phyloP scores from a whole-genome alignment of 2,329 filamentous ascomycete species.

The Ascochyta fabae region DNA sequence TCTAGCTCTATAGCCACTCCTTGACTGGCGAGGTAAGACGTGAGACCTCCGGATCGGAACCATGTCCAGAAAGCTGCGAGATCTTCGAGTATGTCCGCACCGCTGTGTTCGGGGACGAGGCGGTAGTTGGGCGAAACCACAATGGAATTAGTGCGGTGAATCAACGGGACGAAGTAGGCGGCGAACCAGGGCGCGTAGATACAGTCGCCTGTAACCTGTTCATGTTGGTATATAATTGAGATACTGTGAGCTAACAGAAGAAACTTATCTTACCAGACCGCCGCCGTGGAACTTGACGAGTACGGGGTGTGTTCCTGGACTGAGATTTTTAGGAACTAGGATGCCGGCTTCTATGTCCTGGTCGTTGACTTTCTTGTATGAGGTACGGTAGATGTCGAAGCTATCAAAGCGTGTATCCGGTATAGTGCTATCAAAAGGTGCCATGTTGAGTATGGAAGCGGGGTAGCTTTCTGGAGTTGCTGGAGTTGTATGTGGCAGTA shows the following conservation, averaged over 20 bases:
- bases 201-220: constrained; percentile 29
- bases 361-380: constrained; percentile 51
- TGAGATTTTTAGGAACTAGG: constrained; percentile 48
- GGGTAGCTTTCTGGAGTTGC: no score
- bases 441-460: constrained; percentile 9
- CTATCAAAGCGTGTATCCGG: constrained; percentile 42
- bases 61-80: constrained; percentile 58
- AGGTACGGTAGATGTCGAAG: constrained; percentile 50
- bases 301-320: constrained; percentile 47
- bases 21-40: constrained; percentile 19
- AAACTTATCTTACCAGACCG: constrained; percentile 44
- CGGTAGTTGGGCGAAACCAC: constrained; percentile 59
- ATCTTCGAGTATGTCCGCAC: constrained; percentile 57
- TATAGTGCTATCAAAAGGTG: constrained; percentile 26
- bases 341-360: constrained; percentile 49
- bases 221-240: neutral
- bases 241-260: neutral
- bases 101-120: constrained; percentile 58
- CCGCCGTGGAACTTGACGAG: constrained; percentile 56
- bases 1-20: constrained; percentile 29
- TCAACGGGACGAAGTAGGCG: constrained; percentile 48
- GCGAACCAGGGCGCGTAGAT: constrained; percentile 40
- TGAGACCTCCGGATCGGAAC: constrained; percentile 36
- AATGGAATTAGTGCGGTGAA: constrained; percentile 52
- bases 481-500: neutral